These are phyloP conservation scores for Coniella vitis DNA, from an alignment of 2,329 filamentous ascomycete species.

Conservation along the genomic window DNA sequence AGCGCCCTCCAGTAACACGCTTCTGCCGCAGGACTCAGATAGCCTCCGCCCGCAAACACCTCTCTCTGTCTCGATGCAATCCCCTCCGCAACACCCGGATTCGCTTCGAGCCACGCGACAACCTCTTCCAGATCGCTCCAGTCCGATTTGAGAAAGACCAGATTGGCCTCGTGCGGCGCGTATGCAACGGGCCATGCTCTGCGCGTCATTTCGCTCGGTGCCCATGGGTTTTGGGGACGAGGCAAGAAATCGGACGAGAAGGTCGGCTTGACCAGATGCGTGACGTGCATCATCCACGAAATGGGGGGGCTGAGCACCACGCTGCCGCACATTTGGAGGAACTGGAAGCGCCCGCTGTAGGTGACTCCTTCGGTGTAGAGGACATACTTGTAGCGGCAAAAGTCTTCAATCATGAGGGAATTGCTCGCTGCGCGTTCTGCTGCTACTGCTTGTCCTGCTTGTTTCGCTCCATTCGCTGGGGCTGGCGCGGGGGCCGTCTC, in stretches of 20 bases:
- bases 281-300: slow-evolving; percentile 42
- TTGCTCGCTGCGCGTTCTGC: slow-evolving; percentile 31
- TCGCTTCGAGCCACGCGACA: slow-evolving; percentile 37
- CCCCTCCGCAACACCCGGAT: slow-evolving; percentile 36
- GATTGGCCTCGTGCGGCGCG: slow-evolving; percentile 32
- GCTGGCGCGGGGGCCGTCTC: slow-evolving; percentile 12
- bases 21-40: slow-evolving; percentile 44
- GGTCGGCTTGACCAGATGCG: slow-evolving; percentile 39
- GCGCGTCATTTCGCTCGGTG: slow-evolving; percentile 18
- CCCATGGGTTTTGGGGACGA: slow-evolving; percentile 11
- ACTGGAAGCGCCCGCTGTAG: slow-evolving; percentile 45
- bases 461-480: too few species aligned
- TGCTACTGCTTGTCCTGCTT: slow-evolving; percentile 33
- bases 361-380: slow-evolving; percentile 48
- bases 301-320: slow-evolving; percentile 42
- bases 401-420: slow-evolving; percentile 40
- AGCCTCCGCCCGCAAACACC: slow-evolving; percentile 35
- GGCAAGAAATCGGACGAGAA: slow-evolving; percentile 29
- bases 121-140: slow-evolving; percentile 44
- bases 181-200: slow-evolving; percentile 34
- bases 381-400: slow-evolving; percentile 45
- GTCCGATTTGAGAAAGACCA: slow-evolving; percentile 43
- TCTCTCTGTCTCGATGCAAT: slow-evolving; percentile 42
- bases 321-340: slow-evolving; percentile 42
- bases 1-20: slow-evolving; percentile 46